Percentiles rank a stretch among this genome's conserved stretches.
Conservation (phyloP, 176 grass and related monocot species). For the Urochloa ruziziensis region DNA sequence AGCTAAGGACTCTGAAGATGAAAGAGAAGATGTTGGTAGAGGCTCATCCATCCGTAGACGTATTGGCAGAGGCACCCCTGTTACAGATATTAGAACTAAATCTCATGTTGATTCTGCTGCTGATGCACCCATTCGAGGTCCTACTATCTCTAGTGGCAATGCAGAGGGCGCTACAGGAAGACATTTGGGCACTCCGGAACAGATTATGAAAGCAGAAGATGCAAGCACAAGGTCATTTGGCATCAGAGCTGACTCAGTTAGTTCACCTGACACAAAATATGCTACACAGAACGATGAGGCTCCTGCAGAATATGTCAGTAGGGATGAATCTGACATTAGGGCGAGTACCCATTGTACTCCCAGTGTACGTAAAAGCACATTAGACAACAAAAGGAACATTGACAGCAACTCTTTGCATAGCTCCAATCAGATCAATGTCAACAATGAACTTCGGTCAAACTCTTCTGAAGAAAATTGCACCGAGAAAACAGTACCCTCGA, state of each 20-base stretch:
- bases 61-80: conserved; percentile 7
- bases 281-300: conserved; percentile 11
- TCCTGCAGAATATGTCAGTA: conserved; percentile 24
- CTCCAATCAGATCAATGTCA: conserved; percentile 27
- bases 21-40: conserved; percentile 38
- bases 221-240: conserved; percentile 11
- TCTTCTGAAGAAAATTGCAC: conserved; percentile 34
- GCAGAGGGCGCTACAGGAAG: conserved; percentile 15
- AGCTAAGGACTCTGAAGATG: conserved; percentile 76
- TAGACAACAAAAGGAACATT: conserved; percentile 13
- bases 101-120: conserved; percentile 25
- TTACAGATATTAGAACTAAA: conserved; percentile 1
- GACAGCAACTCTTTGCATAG: conserved; percentile 1
- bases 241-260: conserved; percentile 21
- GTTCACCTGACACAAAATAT: background rate
- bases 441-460: conserved; percentile 19
- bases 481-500: conserved; percentile 11
- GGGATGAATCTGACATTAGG: background rate
- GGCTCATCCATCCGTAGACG: conserved; percentile 21
- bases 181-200: conserved; percentile 9
- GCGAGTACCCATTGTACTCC: background rate
- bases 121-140: background rate
- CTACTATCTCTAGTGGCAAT: conserved; percentile 14
- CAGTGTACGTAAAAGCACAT: conserved; percentile 26
- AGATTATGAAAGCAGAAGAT: conserved; percentile 32